Conservation (phyloP, 306 rosid species). For the Comarum palustre region DNA sequence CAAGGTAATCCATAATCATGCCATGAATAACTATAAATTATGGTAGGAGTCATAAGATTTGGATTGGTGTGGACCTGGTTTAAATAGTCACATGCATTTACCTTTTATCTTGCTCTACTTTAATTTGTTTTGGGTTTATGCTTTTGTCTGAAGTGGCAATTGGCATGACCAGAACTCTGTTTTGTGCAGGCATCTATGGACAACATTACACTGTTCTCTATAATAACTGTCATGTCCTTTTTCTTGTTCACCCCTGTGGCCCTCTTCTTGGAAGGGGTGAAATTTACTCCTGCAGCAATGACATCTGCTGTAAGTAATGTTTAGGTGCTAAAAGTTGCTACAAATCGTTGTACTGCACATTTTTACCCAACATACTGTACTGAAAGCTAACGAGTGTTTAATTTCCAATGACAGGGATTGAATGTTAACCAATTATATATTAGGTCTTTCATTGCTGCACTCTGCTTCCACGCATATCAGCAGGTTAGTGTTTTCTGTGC, state of each 20-base stretch:
- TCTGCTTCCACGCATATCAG: conserved; percentile 93
- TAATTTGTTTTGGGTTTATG: not conserved
- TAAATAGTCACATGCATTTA: conserved; percentile 6
- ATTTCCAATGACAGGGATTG: conserved; percentile 59
- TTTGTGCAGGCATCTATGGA: conserved; percentile 72
- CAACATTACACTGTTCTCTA: conserved; percentile 94
- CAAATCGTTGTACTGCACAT: conserved; percentile 10
- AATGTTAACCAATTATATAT: conserved; percentile 55
- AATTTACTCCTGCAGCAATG: conserved; percentile 70
- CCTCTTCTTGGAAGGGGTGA: conserved; percentile 74
- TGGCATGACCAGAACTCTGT: conserved; percentile 26
- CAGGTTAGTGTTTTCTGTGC: conserved; percentile 52
- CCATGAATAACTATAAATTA: conserved; percentile 6
- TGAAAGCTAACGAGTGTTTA: conserved; percentile 1
- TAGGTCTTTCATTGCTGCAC: conserved; percentile 83
- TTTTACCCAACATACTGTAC: too few relatives aligned
- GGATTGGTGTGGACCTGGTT: not conserved
- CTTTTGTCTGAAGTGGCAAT: conserved; percentile 13
- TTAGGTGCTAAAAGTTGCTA: conserved; percentile 14
- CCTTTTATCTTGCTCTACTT: conserved; percentile 13
- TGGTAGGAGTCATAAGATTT: conserved; percentile 5
- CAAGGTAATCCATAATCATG: conserved; percentile 43
- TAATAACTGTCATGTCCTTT: conserved; percentile 89
- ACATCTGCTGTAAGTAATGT: conserved; percentile 68
- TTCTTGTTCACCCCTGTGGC: conserved; percentile 66